Conservation (phyloP, 1,284 basidiomycete genomes). For the Apiotrichum domesticum region DNA sequence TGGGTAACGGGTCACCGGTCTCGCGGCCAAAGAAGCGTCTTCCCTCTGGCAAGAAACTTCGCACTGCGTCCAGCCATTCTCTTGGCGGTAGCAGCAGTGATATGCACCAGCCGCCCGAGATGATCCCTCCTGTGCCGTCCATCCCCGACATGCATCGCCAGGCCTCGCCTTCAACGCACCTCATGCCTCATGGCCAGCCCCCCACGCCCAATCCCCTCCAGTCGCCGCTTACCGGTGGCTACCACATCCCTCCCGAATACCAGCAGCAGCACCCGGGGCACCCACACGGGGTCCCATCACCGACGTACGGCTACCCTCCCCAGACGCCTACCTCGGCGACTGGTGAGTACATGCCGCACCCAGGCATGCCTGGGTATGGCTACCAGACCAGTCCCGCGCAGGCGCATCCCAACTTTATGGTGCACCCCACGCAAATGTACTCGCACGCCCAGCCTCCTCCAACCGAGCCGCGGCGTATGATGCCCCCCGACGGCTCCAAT, state of each 20-base stretch:
- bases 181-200: slow-evolving; percentile 14
- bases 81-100: not conserved
- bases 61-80: slow-evolving; percentile 27
- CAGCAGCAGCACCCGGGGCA: slow-evolving; percentile 14
- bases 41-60: slow-evolving; percentile 29
- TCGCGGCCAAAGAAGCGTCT: slow-evolving; percentile 16
- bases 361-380: slow-evolving; percentile 11
- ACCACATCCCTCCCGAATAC: slow-evolving; percentile 35
- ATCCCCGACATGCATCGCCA: slow-evolving; percentile 38
- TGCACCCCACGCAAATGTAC: not conserved
- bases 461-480: slow-evolving; percentile 15
- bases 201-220: slow-evolving; percentile 18
- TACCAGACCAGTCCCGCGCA: slow-evolving; percentile 22
- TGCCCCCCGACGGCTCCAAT: slow-evolving; percentile 6
- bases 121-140: slow-evolving; percentile 38
- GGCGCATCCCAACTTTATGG: slow-evolving; percentile 12
- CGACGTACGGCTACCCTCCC: slow-evolving; percentile 16
- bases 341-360: slow-evolving; percentile 4
- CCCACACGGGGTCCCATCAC: slow-evolving; percentile 15
- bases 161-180: slow-evolving; percentile 18
- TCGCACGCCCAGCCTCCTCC: slow-evolving; percentile 15
- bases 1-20: slow-evolving; percentile 33
- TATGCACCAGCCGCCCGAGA: slow-evolving; percentile 9
- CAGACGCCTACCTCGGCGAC: slow-evolving; percentile 12
- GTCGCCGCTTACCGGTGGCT: slow-evolving; percentile 30